These are phyloP conservation scores for Phytophthora ohioensis DNA, from an alignment of 352 stramenopile genomes.

Conservation along the genomic window DNA sequence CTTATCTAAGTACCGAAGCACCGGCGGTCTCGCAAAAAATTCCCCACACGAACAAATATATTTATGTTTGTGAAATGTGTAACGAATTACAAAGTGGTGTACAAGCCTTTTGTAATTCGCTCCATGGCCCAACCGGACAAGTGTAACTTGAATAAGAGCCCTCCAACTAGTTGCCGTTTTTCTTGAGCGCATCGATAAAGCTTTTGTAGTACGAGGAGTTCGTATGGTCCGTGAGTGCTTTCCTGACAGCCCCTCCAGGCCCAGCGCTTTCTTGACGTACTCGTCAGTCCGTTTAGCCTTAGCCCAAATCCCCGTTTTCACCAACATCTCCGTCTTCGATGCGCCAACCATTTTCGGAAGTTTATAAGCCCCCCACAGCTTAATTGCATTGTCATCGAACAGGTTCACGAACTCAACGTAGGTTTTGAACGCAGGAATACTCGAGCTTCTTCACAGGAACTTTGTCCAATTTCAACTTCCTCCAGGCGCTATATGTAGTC, in stretches of 20 bases:
- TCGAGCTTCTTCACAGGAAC: background rate
- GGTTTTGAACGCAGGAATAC: background rate
- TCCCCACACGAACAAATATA: too few relatives aligned
- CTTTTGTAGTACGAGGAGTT: background rate
- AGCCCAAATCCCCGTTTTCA: background rate
- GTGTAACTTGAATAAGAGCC: too few relatives aligned
- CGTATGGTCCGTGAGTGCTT: background rate
- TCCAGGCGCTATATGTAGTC: background rate
- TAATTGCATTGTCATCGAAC: background rate
- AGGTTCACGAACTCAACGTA: conserved; percentile 1
- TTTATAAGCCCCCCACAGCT: background rate
- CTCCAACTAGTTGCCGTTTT: background rate
- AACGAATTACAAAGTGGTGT: too few relatives aligned
- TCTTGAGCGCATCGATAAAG: background rate
- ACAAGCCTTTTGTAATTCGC: too few relatives aligned
- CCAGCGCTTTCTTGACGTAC: conserved; percentile 4
- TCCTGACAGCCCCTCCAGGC: background rate
- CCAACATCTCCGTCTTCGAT: conserved; percentile 5
- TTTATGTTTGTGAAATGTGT: too few relatives aligned
- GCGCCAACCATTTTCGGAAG: background rate
- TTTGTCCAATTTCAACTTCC: background rate
- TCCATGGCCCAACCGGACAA: too few relatives aligned
- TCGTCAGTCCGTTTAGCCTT: background rate
- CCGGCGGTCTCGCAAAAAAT: too few relatives aligned
- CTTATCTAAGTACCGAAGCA: too few relatives aligned